Evolutionary conservation across 2,329 filamentous ascomycete genomes (phyloP).

Genomic region (Penicillium sp.): DNA sequence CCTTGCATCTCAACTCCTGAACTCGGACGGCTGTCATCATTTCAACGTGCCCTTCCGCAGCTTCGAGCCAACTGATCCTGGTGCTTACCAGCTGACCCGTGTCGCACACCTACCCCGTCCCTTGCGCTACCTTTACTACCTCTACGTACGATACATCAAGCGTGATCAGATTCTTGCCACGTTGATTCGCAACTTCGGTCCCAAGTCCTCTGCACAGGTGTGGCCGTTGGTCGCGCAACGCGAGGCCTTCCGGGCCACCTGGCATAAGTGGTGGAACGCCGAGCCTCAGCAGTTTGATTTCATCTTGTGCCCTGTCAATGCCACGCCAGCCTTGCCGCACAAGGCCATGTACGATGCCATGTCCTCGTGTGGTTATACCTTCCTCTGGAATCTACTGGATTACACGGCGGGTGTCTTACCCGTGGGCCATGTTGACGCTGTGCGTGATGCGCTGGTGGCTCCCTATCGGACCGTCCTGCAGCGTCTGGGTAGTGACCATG

Average conservation of each 20-base stretch:
- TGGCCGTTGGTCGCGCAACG: constrained; percentile 78
- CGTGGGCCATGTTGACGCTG: constrained; percentile 75
- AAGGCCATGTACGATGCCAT: constrained; percentile 82
- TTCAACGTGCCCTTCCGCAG: constrained; percentile 74
- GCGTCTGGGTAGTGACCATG: constrained; percentile 60
- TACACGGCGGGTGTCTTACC: constrained; percentile 82
- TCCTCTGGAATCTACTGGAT: constrained; percentile 90
- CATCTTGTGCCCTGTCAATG: constrained; percentile 81
- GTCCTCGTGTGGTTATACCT: constrained; percentile 87
- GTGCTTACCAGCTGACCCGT: constrained; percentile 71
- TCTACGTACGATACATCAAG: constrained; percentile 83
- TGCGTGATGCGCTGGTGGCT: constrained; percentile 66
- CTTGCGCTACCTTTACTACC: constrained; percentile 81
- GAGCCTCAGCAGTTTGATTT: constrained; percentile 72
- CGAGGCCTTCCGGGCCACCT: constrained; percentile 73
- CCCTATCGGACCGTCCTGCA: constrained; percentile 41
- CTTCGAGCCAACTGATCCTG: constrained; percentile 77
- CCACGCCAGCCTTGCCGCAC: constrained; percentile 85
- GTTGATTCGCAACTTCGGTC: constrained; percentile 70
- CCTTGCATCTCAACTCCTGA: constrained; percentile 77
- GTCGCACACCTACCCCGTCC: constrained; percentile 72
- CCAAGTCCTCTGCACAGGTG: constrained; percentile 73
- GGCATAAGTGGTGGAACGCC: constrained; percentile 83
- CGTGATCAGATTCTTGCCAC: constrained; percentile 76
- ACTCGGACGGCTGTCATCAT: constrained; percentile 78